Evolutionary conservation across 495 filamentous ascomycete species (phyloP).

Genomic region (Apiosordaria backusii): DNA sequence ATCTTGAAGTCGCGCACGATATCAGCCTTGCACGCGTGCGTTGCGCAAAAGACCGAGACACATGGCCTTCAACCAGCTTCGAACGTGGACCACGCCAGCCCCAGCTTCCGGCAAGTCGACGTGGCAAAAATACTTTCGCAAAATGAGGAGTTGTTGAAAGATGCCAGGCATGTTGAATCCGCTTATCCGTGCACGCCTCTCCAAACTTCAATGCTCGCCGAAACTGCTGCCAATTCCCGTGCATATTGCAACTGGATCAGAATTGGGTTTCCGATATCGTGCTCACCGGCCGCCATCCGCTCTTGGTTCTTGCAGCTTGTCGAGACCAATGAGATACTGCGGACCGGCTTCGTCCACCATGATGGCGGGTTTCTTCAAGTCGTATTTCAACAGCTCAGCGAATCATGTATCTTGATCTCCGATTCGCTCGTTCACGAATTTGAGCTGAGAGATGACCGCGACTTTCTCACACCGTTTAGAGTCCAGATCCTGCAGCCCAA

Average conservation of each 20-base stretch:
- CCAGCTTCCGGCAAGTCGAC: background rate
- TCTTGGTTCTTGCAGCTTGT: conserved; percentile 47
- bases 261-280: conserved; percentile 44
- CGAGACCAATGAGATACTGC: conserved; percentile 59
- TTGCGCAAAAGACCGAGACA: background rate
- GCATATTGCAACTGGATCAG: conserved; percentile 76
- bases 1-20: conserved; percentile 54
- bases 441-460: conserved; percentile 24
- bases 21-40: conserved; percentile 9
- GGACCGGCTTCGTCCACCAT: conserved; percentile 62
- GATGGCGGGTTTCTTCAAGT: conserved; percentile 56
- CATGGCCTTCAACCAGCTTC: background rate
- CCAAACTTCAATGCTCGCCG: conserved; percentile 73
- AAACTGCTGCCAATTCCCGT: conserved; percentile 51
- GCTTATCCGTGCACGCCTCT: conserved; percentile 63
- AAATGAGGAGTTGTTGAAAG: conserved; percentile 10
- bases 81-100: background rate
- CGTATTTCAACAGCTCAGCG: conserved; percentile 51
- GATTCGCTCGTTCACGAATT: conserved; percentile 29
- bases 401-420: conserved; percentile 36
- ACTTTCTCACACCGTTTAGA: conserved; percentile 55
- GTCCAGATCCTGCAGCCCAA: conserved; percentile 44
- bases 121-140: background rate
- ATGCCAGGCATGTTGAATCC: conserved; percentile 41
- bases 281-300: conserved; percentile 33